phyloP scores from a whole-genome alignment of 1,284 basidiomycete genomes.

The Phellopilus nigrolimitatus region DNA sequence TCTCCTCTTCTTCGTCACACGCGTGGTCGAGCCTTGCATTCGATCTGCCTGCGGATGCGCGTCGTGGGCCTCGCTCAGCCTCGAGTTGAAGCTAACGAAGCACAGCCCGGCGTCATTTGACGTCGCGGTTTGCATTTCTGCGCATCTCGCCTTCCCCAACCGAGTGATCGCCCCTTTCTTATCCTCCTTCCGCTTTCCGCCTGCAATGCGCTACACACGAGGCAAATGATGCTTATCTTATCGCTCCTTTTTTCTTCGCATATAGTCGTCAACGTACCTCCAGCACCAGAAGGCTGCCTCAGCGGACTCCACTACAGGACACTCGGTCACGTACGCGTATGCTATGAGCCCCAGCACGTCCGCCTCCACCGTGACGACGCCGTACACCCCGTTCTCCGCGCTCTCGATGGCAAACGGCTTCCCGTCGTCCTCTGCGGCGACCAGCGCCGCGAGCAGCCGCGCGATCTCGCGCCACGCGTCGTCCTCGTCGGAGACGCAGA shows the following conservation, averaged over 20 bases:
- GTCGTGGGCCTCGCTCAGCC: neutral
- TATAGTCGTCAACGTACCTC: conserved; percentile 4
- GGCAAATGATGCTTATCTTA: conserved; percentile 6
- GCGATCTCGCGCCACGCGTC: conserved; percentile 19
- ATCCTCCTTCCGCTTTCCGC: neutral
- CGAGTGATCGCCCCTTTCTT: neutral
- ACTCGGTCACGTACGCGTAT: neutral
- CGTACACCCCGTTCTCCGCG: conserved; percentile 10
- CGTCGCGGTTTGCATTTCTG: neutral
- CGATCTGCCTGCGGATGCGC: neutral
- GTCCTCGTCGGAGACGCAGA: conserved; percentile 10
- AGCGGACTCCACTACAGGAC: neutral
- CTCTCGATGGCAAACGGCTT: conserved; percentile 11
- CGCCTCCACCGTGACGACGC: conserved; percentile 2
- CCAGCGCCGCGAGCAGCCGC: conserved; percentile 14
- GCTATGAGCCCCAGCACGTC: conserved; percentile 12
- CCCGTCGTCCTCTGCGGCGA: conserved; percentile 5
- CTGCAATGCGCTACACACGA: conserved; percentile 15
- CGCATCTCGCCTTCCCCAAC: neutral
- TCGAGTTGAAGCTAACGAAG: neutral
- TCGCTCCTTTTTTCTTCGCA: conserved; percentile 6
- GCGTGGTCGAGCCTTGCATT: neutral
- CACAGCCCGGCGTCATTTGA: neutral
- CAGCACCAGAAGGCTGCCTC: conserved; percentile 15
- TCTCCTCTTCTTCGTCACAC: conserved; percentile 6